These are phyloP conservation scores for Crucihimalaya himalaica DNA, from an alignment of 345 rosid species.

Conservation along the genomic window DNA sequence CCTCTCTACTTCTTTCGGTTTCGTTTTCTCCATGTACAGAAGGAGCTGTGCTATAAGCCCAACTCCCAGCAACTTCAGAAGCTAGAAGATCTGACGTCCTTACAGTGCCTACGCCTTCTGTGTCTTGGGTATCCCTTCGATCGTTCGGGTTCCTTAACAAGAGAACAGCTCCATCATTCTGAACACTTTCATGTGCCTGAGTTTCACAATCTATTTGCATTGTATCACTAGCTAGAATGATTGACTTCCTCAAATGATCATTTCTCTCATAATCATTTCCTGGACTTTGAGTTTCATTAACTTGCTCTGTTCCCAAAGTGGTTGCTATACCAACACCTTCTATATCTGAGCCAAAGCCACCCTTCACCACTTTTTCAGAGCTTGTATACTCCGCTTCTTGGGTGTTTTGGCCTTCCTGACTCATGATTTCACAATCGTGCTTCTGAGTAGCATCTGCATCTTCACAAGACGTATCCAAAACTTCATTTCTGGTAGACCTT, in stretches of 20 bases:
- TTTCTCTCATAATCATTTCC: constrained; percentile 48
- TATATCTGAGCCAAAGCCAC: constrained; percentile 85
- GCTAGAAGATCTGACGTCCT: constrained; percentile 80
- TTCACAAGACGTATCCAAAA: constrained; percentile 53
- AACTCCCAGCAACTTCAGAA: constrained; percentile 87
- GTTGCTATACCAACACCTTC: constrained; percentile 63
- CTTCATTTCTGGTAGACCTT: constrained; percentile 44
- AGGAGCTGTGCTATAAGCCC: constrained; percentile 87
- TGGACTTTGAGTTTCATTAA: constrained; percentile 78
- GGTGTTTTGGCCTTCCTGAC: constrained; percentile 75
- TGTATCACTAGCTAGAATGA: constrained; percentile 61
- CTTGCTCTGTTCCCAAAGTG: constrained; percentile 64
- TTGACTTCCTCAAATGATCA: constrained; percentile 44
- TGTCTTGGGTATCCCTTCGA: constrained; percentile 53
- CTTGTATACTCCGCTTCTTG: constrained; percentile 74
- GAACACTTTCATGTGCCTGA: constrained; percentile 50
- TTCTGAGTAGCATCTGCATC: constrained; percentile 85
- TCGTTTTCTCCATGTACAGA: constrained; percentile 78
- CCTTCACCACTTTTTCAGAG: constrained; percentile 48
- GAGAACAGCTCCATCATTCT: constrained; percentile 36
- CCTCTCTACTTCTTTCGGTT: constrained; percentile 53
- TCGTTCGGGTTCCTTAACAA: constrained; percentile 43
- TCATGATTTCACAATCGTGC: constrained; percentile 78
- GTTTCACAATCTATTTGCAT: constrained; percentile 82
- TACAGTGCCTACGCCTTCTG: constrained; percentile 62